phyloP scores from a whole-genome alignment of 1,284 basidiomycete genomes.

The Cerrena zonata region DNA sequence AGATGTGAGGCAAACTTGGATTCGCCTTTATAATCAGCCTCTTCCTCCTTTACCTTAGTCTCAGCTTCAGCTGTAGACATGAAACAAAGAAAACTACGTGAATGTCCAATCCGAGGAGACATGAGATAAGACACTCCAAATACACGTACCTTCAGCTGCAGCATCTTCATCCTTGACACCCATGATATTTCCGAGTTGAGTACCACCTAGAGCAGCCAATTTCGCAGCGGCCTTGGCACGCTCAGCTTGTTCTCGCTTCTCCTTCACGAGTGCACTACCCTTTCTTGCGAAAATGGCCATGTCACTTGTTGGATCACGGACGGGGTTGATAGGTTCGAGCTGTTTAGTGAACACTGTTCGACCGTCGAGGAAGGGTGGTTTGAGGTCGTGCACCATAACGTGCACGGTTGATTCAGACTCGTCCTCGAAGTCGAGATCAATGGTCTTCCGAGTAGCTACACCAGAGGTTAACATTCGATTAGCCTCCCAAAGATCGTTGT shows the following conservation, averaged over 20 bases:
- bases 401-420: conserved; percentile 94
- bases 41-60: conserved; percentile 30
- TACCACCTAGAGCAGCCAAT: conserved; percentile 87
- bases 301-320: conserved; percentile 89
- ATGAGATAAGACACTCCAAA: conserved; percentile 14
- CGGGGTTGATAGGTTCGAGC: conserved; percentile 94
- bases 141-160: conserved; percentile 70
- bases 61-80: conserved; percentile 55
- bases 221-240: conserved; percentile 94
- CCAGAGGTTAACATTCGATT: conserved; percentile 96
- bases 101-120: conserved; percentile 61
- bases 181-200: conserved; percentile 92
- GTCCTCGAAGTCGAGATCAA: conserved; percentile 90
- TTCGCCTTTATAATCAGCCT: conserved; percentile 80
- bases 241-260: conserved; percentile 93
- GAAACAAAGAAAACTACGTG: conserved; percentile 46
- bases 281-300: conserved; percentile 95
- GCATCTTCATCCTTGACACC: conserved; percentile 94
- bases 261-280: conserved; percentile 87
- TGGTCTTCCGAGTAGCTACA: conserved; percentile 76
- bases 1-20: conserved; percentile 94
- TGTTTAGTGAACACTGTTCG: conserved; percentile 95
- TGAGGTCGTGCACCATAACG: conserved; percentile 93
- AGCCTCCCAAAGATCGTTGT: conserved; percentile 97
- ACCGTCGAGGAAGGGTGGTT: conserved; percentile 96